phyloP scores from a whole-genome alignment of 345 rosid species.

The Aurinia saxatilis region DNA sequence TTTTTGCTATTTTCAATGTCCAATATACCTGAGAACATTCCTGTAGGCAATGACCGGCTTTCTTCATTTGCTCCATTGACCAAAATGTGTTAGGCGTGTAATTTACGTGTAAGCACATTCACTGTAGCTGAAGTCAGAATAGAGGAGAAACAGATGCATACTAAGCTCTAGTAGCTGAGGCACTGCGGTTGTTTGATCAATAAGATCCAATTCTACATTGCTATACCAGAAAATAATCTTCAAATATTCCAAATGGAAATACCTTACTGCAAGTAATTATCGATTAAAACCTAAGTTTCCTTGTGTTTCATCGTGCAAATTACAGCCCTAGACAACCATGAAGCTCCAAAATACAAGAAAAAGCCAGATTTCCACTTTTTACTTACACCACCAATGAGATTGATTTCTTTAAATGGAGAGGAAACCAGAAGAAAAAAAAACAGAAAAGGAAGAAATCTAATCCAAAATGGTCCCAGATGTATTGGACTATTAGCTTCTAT shows the following conservation, averaged over 20 bases:
- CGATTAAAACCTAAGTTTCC: not conserved
- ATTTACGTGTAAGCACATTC: not conserved
- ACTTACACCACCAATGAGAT: not conserved
- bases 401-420: not conserved
- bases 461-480: not conserved
- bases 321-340: not conserved
- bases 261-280: not conserved
- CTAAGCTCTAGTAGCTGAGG: not conserved
- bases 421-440: not conserved
- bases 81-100: not conserved
- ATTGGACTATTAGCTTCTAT: not conserved
- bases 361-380: not conserved
- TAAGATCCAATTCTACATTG: constrained; percentile 1
- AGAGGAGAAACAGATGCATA: not conserved
- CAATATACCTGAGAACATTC: constrained; percentile 29
- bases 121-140: not conserved
- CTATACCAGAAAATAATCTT: not conserved
- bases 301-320: not conserved
- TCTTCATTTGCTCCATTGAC: constrained; percentile 13
- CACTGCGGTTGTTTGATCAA: not conserved
- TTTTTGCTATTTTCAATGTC: constrained; percentile 38
- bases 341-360: not conserved
- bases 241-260: constrained; percentile 1
- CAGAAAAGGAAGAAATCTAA: not conserved
- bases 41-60: constrained; percentile 17